Evolutionary conservation across 176 grass and related monocot species (phyloP), one percentile per base, ranked within the genome.

Genomic region (Avena eriantha): DNA sequence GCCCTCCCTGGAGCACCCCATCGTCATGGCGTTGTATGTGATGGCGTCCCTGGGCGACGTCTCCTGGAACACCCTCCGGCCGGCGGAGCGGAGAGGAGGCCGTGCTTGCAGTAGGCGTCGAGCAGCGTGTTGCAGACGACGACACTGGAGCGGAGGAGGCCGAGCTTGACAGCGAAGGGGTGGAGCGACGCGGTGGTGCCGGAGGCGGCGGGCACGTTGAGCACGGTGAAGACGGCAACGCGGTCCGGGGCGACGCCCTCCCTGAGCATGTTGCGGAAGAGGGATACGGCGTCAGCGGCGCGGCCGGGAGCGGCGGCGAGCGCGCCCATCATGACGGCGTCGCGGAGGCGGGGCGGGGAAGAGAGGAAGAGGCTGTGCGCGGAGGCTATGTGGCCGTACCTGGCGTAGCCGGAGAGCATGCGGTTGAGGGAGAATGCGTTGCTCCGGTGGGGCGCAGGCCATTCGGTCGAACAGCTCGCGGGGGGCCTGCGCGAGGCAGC

Each of bases 71-170:
- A 89, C 76, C 82, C 43, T 86, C 61, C 41, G 2, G 4, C 39
- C 91, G 10, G 73, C 72, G 67, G 51, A 54, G 73, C 72, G 67
- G 51, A 54, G 35, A 83, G 46, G 68, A 87, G 56, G 1, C 93
- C 86, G 12, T 92, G 90, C 89, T 98, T 98, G 86, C 95, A 98
- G 80, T 98, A 98, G 3, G 93, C 84, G 41, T 93, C 91, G n/a
- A 98, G 81, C 84, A 98, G 59, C 6, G 89, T 95, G 86, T 98
- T 95, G 46, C 73, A 90, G 49, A 95, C 80, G 47, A 85, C 33
- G 53, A 90, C 21, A 7, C 9, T 61, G 47, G 56, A 26, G 26
- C 8, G 17, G 1, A 95, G 83, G 21, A 95, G 83, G 17, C 91
- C 91, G 4, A 63, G 89, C 82, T 98, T 93, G 66, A 93, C 17